Evolutionary conservation across 345 rosid species (phyloP), one percentile per base, ranked within the genome.

Genomic region (Eucalyptus virginea): DNA sequence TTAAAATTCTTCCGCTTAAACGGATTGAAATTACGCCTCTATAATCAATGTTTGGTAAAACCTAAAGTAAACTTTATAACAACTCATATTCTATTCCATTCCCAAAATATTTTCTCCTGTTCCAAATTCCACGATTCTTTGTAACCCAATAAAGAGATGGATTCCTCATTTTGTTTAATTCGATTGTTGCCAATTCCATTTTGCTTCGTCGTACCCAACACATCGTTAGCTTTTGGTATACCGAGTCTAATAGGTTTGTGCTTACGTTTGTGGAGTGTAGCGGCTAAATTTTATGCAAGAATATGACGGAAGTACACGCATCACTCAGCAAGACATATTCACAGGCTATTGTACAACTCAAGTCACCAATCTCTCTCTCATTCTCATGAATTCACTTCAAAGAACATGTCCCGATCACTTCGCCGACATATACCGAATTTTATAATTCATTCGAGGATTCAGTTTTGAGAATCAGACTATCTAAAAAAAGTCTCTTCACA

Each of bases 401-500:
- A 14, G 72, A 62, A 62, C 34, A 62, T 30, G 8, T 30, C 72
- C 0, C 72, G 1, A 62, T 62, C 72, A 62, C 17, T 65, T n/a
- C 1, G 21, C 77, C 37, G 0, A 65, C 77, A 15, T n/a, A n/a
- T 15, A 65, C 3, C 5, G 2, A 1, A n/a, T 65, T 65, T 65
- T 65, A 16, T 65, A 65, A 65, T 65, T 65, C 40, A 4, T 65
- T n/a, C 0, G 6, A 65, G 77, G 77, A 65, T 65, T n/a, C 0
- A 8, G 3, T 65, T 65, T 65, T n/a, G 77, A 65, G 21, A 65
- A n/a, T 65, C 40, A 65, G 15, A n/a, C 77, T n/a, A 4, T 65
- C 37, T n/a, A 5, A 65, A 65, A 2, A 65, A 65, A 4, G 40
- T n/a, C 11, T 65, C 21, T 65, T n/a, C 11, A n/a, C 19, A 32